Base-by-base conservation (phyloP, 208 protist species). In the Crithidia expoeki region DNA sequence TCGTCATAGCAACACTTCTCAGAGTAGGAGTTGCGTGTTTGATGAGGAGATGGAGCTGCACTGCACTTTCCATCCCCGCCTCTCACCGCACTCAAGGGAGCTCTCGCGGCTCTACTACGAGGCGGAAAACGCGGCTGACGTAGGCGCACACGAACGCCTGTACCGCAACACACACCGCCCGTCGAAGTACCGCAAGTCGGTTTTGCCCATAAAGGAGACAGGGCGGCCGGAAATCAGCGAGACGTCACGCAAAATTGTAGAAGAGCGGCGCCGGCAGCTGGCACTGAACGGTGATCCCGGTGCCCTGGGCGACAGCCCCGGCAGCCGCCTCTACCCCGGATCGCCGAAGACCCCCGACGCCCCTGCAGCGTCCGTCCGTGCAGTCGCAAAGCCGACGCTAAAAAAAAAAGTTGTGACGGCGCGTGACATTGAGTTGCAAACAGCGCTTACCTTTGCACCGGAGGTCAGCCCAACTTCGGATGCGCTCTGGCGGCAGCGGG, bases 51-150 rank as follows among this genome's bases (percentile, higher is more conserved):
- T 64, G 25, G 63, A 57, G 16, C 68, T 72, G 25, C 42, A 78
- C 68, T 89, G 83, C 68, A 90, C 86, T 60, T 92, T 92, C 77
- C 72, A 62, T 0, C 85, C 89, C 4, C 57, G 56, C 17, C 72
- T 90, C 1, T 79, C 78, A 6, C 55, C 74, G n/a, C 72, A 73
- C 21, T 92, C 83, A 11, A 25, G 52, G 32, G 71, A 72, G 60
- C 71, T 88, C 38, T 86, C 76, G 11, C 74, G 61, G 38, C 68
- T 46, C 27, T 83, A 84, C 75, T 87, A 90, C 70, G 71, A 23
- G 16, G 79, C 81, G 46, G 77, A 71, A 6, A 68, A 51, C 21
- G 52, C 72, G 42, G 61, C 40, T 11, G 60, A 33, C 34, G 51
- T 49, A 21, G 40, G 60, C 19, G 55, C 71, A 14, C 62, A 89